Percentiles rank a stretch among this genome's conserved stretches.
phyloP scores from a whole-genome alignment of 768 basidiomycete species.

The Collybia nuda region DNA sequence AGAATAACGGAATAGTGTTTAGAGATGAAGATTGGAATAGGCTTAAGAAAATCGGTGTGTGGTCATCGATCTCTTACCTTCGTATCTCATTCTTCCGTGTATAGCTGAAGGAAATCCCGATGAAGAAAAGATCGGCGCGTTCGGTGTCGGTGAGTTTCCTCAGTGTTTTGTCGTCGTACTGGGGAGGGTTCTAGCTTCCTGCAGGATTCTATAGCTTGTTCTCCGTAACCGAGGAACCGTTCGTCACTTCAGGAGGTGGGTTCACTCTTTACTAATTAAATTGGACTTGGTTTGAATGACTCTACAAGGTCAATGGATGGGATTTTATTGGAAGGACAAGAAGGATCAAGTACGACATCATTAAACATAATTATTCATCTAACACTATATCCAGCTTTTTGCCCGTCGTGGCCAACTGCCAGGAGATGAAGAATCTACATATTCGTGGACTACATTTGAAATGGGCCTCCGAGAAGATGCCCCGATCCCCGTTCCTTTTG shows the following conservation, averaged over 20 bases:
- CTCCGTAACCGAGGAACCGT: constrained; percentile 81
- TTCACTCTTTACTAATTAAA: constrained; percentile 16
- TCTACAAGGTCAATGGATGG: constrained; percentile 81
- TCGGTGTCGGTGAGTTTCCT: constrained; percentile 66
- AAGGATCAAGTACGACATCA: constrained; percentile 68
- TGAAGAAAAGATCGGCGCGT: constrained; percentile 94
- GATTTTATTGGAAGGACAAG: constrained; percentile 93
- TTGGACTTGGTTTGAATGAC: constrained; percentile 12
- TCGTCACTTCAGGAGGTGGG: constrained; percentile 77
- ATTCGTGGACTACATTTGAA: constrained; percentile 83
- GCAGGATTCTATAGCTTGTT: constrained; percentile 78
- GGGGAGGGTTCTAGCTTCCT: neutral
- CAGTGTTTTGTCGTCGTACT: neutral
- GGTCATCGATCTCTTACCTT: neutral
- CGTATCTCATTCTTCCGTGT: neutral
- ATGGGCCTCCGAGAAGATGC: constrained; percentile 83
- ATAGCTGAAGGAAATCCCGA: constrained; percentile 91
- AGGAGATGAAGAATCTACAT: constrained; percentile 23
- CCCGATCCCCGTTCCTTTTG: constrained; percentile 80
- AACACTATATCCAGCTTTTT: constrained; percentile 52
- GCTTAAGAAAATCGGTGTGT: constrained; percentile 82
- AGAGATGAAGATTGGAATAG: constrained; percentile 85
- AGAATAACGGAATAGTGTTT: constrained; percentile 86
- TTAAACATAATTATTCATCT: constrained; percentile 3
- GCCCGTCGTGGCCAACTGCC: constrained; percentile 76